Evolutionary conservation across 1,284 basidiomycete species (phyloP), one percentile per base, ranked within the genome.

Genomic region (Calocybe gambosa): DNA sequence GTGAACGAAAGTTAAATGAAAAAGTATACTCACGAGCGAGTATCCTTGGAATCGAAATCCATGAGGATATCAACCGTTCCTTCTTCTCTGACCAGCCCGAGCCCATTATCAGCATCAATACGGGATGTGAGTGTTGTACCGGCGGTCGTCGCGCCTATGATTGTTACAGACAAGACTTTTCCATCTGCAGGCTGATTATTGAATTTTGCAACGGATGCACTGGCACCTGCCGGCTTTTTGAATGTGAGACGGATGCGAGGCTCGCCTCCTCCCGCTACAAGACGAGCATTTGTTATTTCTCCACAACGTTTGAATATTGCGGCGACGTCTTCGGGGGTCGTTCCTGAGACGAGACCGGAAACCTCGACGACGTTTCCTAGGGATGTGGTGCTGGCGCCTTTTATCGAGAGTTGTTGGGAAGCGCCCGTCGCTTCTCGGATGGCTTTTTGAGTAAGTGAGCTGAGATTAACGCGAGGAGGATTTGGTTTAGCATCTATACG

Each of bases 271-370:
- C 62, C 56, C 1, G 65, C 53, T 4, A 70, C 61, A 15, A 74
- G 61, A 16, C 72, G 74, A 5, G 82, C 73, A 20, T 72, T 68
- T 20, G 77, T 71, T 52, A 93, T 82, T 9, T 76, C 68, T 2
- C 88, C 86, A 55, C 87, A 87, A 15, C 78, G 78, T 54, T 85
- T 83, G 73, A 93, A 93, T 49, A 92, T 92, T 19, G 87, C 86
- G 58, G 81, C 78, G 45, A 93, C 90, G 59, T 93, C 89, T 26
- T 85, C 89, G 18, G 86, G 74, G 2, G 85, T 90, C 21, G 89
- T 93, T 4, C 89, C 90, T 15, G 65, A 67, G 5, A 85, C 86
- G 21, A 93, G 66, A 5, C 85, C 86, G 7, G 78, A 71, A 12
- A 93, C 82, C 56, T 90, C 79, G 0, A 93, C 81, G 42, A 88